Percentiles rank a stretch among this genome's conserved stretches.
Conservation (phyloP, 495 filamentous ascomycete genomes). For the Cercophora newfieldiana region DNA sequence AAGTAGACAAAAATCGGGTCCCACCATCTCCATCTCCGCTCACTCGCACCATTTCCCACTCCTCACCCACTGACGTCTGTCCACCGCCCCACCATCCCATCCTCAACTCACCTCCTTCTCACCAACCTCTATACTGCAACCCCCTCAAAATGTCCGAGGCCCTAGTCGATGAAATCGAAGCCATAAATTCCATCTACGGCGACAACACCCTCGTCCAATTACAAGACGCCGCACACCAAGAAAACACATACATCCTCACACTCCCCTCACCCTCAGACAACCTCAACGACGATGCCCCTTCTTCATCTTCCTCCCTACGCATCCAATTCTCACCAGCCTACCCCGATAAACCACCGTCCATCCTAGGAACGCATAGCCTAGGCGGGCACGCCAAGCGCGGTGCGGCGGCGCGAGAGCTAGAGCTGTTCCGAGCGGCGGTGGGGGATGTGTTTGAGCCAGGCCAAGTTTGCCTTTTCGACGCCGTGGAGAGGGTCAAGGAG, state of each 20-base stretch:
- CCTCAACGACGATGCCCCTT: neutral
- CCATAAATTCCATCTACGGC: conserved; percentile 92
- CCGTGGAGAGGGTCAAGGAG: conserved; percentile 65
- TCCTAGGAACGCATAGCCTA: conserved; percentile 66
- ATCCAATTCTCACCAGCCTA: conserved; percentile 71
- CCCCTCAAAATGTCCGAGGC: conserved; percentile 64
- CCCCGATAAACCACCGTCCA: conserved; percentile 63
- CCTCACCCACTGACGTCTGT: too few relatives aligned
- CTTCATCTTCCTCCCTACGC: conserved; percentile 48
- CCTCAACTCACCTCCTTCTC: neutral
- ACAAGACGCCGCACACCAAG: conserved; percentile 22
- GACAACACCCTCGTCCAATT: conserved; percentile 56
- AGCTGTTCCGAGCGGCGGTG: conserved; percentile 65
- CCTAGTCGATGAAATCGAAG: conserved; percentile 78
- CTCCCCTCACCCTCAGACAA: conserved; percentile 47
- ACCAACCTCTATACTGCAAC: conserved; percentile 23
- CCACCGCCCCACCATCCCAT: neutral
- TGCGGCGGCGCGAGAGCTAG: conserved; percentile 64
- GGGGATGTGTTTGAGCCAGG: conserved; percentile 66
- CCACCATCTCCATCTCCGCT: too few relatives aligned
- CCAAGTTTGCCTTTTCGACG: conserved; percentile 82
- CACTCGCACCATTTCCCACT: too few relatives aligned
- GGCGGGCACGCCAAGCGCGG: conserved; percentile 62
- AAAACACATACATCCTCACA: conserved; percentile 50
- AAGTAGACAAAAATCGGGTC: too few relatives aligned